Base-by-base conservation (phyloP, 441 rosid genomes). In the Adansonia grandidieri region DNA sequence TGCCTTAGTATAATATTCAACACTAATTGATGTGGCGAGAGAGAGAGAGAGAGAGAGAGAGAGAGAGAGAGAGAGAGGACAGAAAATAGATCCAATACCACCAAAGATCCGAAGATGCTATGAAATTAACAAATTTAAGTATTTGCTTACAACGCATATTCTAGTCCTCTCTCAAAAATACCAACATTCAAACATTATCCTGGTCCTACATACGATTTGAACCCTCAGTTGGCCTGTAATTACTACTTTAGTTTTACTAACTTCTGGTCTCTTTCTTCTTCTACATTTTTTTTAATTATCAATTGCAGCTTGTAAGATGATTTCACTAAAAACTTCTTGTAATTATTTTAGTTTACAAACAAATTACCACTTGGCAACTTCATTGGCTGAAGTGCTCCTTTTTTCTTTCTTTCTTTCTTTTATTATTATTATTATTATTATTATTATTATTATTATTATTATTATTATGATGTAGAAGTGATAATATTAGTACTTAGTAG, bases 291-390 rank as follows among this genome's bases (percentile, higher is more conserved):
- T 28, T 28, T 28, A 28, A 28, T 28, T 28, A 28, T 28, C 32
- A 28, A 3, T 60, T 42, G 17, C 53, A 44, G 20, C 32, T 67
- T 68, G 32, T 68, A 45, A 37, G 53, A 45, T 19, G 32, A 47
- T 68, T 68, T 68, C 48, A 19, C 37, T 19, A 44, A 10, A 44
- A 20, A 5, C 69, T 64, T 37, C 63, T 20, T 15, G 24, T 65
- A 40, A 6, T 40, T 37, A 9, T 15, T 68, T 47, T 19, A 60
- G 73, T 45, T 47, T 68, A 45, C 56, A 19, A 47, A 22, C 17
- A 68, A 20, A 68, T 68, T 45, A 20, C 40, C 9, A 19, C 73
- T 68, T 68, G 17, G 56, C 17, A 68, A 45, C 56, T 68, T 20
- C 54, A 20, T 19, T 67, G 54, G 54, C 32, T 44, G 32, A 44